phyloP scores from a whole-genome alignment of 129 eudicot genomes.

The Flaveria bidentis region DNA sequence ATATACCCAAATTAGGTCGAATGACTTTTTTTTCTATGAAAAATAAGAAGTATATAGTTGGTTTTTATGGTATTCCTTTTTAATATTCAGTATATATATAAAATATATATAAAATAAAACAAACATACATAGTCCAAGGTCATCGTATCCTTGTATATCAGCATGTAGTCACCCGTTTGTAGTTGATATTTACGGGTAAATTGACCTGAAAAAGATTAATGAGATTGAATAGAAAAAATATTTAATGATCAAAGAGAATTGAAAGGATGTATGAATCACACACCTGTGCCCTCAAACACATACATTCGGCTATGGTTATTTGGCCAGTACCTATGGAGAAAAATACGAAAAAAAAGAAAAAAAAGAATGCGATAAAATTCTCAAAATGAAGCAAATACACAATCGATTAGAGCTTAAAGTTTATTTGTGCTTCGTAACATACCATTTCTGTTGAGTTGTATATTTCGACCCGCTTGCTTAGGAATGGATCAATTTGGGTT shows the following conservation, averaged over 20 bases:
- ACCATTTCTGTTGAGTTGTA: neutral
- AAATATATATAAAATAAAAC: neutral
- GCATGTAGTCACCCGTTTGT: constrained; percentile 58
- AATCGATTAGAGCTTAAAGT: neutral
- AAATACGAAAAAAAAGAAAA: neutral
- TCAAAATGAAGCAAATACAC: neutral
- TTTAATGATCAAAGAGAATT: neutral
- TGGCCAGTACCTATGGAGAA: constrained; percentile 70
- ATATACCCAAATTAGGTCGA: too few species aligned
- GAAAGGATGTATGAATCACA: constrained; percentile 11
- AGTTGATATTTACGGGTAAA: constrained; percentile 58
- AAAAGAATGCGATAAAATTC: neutral
- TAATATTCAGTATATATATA: neutral
- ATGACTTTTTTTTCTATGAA: too few species aligned
- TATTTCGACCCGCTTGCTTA: neutral
- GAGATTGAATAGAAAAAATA: neutral
- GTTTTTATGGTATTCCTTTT: neutral
- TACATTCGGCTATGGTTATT: constrained; percentile 92
- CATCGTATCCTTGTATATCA: constrained; percentile 48
- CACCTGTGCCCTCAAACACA: constrained; percentile 87
- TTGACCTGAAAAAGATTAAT: constrained; percentile 49
- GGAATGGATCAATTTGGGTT: neutral
- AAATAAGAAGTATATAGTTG: too few species aligned
- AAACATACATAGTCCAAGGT: constrained; percentile 55
- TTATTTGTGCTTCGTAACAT: neutral